A percentile compares a stretch with the other conserved stretches of the same genome.
phyloP scores from a whole-genome alignment of 1,139 yeast species.

The Suhomyces maxii region DNA sequence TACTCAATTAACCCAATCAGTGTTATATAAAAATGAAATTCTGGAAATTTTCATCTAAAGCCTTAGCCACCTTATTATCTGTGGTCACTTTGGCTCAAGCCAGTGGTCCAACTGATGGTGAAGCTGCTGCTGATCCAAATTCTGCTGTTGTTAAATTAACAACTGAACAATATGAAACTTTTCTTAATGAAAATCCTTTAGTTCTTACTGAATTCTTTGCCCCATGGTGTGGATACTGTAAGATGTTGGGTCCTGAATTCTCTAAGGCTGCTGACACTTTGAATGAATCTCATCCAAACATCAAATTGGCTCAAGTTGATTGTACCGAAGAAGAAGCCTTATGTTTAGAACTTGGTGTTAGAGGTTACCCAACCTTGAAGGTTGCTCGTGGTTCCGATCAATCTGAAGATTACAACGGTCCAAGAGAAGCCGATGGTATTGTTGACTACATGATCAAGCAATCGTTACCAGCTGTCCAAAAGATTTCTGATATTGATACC shows the following conservation, averaged over 20 bases:
- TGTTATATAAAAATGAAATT: constrained; percentile 32
- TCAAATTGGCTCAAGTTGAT: constrained; percentile 87
- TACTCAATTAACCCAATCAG: too few species aligned
- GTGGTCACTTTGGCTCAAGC: constrained; percentile 36
- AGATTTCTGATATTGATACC: constrained; percentile 47
- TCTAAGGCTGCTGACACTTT: constrained; percentile 79
- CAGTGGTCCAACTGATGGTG: constrained; percentile 48
- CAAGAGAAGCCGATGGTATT: constrained; percentile 79
- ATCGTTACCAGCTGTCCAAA: constrained; percentile 75
- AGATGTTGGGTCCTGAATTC: constrained; percentile 88
- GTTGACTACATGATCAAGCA: constrained; percentile 78
- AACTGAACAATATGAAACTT: constrained; percentile 57
- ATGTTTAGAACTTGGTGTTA: constrained; percentile 71
- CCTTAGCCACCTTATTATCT: constrained; percentile 40
- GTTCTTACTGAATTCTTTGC: constrained; percentile 96
- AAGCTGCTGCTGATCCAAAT: constrained; percentile 74
- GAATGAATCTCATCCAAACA: constrained; percentile 55
- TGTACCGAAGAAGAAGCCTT: constrained; percentile 85
- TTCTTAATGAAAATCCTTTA: constrained; percentile 69
- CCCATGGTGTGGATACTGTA: constrained; percentile 99
- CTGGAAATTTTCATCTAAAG: constrained; percentile 41
- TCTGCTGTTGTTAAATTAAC: constrained; percentile 86
- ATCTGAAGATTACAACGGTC: constrained; percentile 62
- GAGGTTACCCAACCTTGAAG: constrained; percentile 92
- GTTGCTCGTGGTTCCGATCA: constrained; percentile 54